Base-by-base conservation (phyloP, 176 grass and related monocot species). In the Stipa capillata region DNA sequence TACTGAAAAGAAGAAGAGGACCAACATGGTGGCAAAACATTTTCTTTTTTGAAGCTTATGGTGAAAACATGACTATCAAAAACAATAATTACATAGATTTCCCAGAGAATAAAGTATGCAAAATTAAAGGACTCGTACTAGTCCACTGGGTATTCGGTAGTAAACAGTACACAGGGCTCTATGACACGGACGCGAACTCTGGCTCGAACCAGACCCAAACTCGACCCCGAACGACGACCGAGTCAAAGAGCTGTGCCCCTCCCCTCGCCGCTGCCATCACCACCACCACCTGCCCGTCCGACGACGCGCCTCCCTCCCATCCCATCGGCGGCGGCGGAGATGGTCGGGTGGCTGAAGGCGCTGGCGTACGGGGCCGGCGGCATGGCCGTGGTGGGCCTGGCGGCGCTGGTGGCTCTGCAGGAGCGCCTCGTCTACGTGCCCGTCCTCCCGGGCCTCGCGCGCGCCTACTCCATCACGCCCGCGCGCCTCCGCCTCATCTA, bases 371-470 rank as follows among this genome's bases (percentile, higher is more conserved):
- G 92, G 45, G 92, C 74, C 6, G 97, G 96, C 7, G 97, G 90
- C 37, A 82, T 96, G 60, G 92, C 85, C 52, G 86, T 93, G 49
- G 86, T 83, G 13, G 97, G 97, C 7, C 74, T 99, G 76, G 83
- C 84, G 51, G 92, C 86, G 43, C 74, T 99, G n/a, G 97, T 99
- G 48, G 92, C 92, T 78, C 93, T 99, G 49, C 97, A 99, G 81
- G 97, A 99, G 81, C 90, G 91, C 45, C 85, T 99, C 44, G 97
- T 99, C 33, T 99, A 99, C 84, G 97, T 99, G 78, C 97, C 97
- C 51, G 90, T 84, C 69, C 88, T 99, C 65, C 97, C 97, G 51
- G 97, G 97, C 3, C 72, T 99, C 66, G 51, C 92, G 70, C 97
- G 97, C 56, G 68, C 92, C 65, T 99, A 99, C 75, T 4, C 86